Conservation (phyloP, 2,329 filamentous ascomycete genomes). For the Aspergillus niger region DNA sequence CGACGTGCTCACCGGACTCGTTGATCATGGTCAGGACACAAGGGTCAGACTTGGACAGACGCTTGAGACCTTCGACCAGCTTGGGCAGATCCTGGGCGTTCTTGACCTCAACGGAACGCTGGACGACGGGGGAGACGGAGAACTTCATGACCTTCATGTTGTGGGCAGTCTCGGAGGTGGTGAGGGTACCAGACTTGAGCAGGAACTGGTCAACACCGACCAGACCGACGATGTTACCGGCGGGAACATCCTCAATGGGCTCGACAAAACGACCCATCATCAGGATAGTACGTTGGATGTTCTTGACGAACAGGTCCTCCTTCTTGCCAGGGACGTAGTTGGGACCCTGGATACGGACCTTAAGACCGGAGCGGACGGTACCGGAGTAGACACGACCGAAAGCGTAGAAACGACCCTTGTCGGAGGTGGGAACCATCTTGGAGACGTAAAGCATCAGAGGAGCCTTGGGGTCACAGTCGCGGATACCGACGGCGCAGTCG, state of each 20-base stretch:
- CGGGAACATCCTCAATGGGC: conserved; percentile 97
- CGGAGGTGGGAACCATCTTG: conserved; percentile 99
- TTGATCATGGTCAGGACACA: conserved; percentile 90
- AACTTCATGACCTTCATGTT: conserved; percentile 99
- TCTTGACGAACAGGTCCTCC: conserved; percentile 99
- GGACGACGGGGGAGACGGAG: conserved; percentile 98
- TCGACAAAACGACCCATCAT: conserved; percentile 99
- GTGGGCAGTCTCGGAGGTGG: conserved; percentile 95
- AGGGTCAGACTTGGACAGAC: conserved; percentile 99
- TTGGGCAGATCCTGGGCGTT: conserved; percentile 99
- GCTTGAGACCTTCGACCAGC: conserved; percentile 99
- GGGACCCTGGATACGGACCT: conserved; percentile 99
- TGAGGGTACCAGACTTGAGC: conserved; percentile 99
- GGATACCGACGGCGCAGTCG: conserved; percentile 91
- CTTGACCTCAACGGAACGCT: conserved; percentile 98
- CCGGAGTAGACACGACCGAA: conserved; percentile 99
- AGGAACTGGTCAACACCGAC: conserved; percentile 99
- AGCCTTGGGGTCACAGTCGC: conserved; percentile 96
- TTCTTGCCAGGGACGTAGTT: conserved; percentile 99
- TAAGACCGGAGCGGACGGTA: conserved; percentile 95
- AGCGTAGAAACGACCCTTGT: conserved; percentile 99
- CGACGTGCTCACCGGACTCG: conserved; percentile 96
- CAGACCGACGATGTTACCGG: conserved; percentile 99
- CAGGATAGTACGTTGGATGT: conserved; percentile 98
- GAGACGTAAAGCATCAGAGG: conserved; percentile 99